Base-by-base conservation (phyloP, 345 rosid species). In the Citrus australasica region DNA sequence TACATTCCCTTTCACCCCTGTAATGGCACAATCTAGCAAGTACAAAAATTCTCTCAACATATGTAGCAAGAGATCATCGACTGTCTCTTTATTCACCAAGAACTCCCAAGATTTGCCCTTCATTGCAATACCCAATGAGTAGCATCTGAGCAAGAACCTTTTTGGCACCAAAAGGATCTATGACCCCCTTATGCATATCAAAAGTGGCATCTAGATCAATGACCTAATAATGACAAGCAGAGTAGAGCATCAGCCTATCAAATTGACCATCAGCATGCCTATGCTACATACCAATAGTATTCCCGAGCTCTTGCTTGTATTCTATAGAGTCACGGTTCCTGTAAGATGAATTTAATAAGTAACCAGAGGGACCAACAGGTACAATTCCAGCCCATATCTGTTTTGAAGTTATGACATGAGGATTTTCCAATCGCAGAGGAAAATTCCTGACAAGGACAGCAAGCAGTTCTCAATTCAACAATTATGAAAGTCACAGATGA, bases 381-480 rank as follows among this genome's bases (percentile, higher is more conserved):
- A 96, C 92, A 88, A 94, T 92, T 84, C 98, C 99, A 70, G 94
- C 97, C 98, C 97, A 94, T 74, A 96, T 83, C 86, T 96, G 98
- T 84, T 88, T 86, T 69, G 93, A 86, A 77, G 97, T 90, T 85
- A 96, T 96, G 76, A 92, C 99, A 85, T 96, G 99, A 84, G 99
- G 99, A 83, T 96, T 96, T 85, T 96, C 98, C 89, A 96, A 71
- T 74, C 88, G 92, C 80, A 96, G 65, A 58, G 99, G 98, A 90
- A 96, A 96, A 78, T 91, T 84, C 85, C 98, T 96, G 86, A 76
- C 80, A 79, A 80, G 70, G 59, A 69, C 83, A 75, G 63, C 37
- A 78, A 62, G 40, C 65, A 66, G 65, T 76, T 82, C 76, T 58
- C 79, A 68, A 77, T 53, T 82, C 38, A 71, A 83, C 70, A 73